Evolutionary conservation across 768 basidiomycete species (phyloP), one percentile per base, ranked within the genome.

Genomic region (Suillus tomentosus): DNA sequence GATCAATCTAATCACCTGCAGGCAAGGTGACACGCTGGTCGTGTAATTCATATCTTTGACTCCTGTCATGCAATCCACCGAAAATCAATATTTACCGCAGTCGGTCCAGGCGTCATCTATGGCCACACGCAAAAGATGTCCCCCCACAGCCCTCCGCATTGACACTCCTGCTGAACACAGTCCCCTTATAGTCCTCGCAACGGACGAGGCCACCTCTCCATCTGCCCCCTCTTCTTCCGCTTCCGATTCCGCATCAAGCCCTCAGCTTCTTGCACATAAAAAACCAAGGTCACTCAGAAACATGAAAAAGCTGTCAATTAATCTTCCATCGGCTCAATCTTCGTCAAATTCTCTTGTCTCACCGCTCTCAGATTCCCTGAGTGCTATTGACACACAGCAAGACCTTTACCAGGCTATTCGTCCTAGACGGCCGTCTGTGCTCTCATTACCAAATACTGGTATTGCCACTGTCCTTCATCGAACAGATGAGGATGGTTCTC

Each of bases 251-350:
- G 83, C 85, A 71, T 79, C 75, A 66, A 61, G 60, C n/a, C 61
- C 79, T 83, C 56, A 54, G 53, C 74, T 77, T 81, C 74, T 74
- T 60, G 71, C 77, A 64, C 73, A 78, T 62, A 81, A 77, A 72
- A 79, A 74, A 65, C 78, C 81, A 62, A 78, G 79, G 61, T 77
- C 82, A 36, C 73, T 79, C 65, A 82, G 87, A 74, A 92, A 92
- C 74, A 86, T 89, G 84, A 93, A 92, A 81, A 86, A 87, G 67
- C 78, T 92, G 9, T 92, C 89, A 36, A 84, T 92, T 59, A 83
- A 84, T 62, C 83, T 91, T 36, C 83, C 87, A 13, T 86, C 87
- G 6, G 81, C 86, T 37, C 80, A 84, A 66, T 84, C 87, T 15
- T 89, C 89, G 43, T 73, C 80, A 43, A 80, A 76, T 68, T 87